Conservation (phyloP, 2,329 filamentous ascomycete species). For the Colletotrichum graminicola region DNA sequence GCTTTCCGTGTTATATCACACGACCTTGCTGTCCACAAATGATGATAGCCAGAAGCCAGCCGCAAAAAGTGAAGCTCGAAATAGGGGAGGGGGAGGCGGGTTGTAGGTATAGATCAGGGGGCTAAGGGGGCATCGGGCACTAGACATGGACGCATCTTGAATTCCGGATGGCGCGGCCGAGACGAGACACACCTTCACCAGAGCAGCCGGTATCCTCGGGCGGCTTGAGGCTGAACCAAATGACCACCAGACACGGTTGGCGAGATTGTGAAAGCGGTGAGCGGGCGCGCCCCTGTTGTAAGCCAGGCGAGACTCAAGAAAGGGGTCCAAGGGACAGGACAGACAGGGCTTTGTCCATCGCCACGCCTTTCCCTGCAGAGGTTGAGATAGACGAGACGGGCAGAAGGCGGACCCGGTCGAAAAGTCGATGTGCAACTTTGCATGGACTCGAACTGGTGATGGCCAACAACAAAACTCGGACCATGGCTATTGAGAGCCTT, state of each 20-base stretch:
- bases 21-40: not conserved
- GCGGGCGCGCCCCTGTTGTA: conserved; percentile 14
- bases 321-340: conserved; percentile 13
- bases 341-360: not conserved
- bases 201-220: not conserved
- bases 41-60: not conserved
- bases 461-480: not conserved
- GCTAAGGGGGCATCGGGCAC: not conserved
- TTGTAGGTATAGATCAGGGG: not conserved
- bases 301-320: conserved; percentile 15
- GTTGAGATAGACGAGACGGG: not conserved
- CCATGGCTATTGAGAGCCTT: not conserved
- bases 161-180: not conserved
- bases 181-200: not conserved
- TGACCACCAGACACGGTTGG: not conserved
- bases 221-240: conserved; percentile 31
- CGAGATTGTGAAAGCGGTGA: conserved; percentile 4
- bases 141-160: not conserved
- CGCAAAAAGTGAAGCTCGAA: conserved; percentile 2
- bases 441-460: no score
- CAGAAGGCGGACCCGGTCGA: not conserved
- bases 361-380: not conserved
- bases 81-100: not conserved
- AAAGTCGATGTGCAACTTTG: not conserved
- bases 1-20: conserved; percentile 11